A percentile compares a stretch with the other conserved stretches of the same genome.
These are phyloP conservation scores for Pythium aquatile DNA, from an alignment of 352 stramenopile species.

Conservation along the genomic window DNA sequence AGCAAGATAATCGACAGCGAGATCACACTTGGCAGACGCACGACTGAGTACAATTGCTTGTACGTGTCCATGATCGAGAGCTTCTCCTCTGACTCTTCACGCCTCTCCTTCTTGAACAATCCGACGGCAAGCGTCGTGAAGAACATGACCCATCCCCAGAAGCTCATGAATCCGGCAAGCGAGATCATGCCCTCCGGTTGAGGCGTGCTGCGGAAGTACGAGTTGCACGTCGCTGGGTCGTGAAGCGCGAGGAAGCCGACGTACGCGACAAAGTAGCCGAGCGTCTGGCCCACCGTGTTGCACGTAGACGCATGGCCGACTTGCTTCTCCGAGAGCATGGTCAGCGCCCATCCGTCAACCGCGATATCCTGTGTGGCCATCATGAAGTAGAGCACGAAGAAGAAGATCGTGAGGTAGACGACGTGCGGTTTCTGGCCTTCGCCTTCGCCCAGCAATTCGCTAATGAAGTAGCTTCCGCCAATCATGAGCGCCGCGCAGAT, in stretches of 20 bases:
- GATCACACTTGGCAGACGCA: conserved; percentile 85
- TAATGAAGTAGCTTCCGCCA: conserved; percentile 79
- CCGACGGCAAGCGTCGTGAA: conserved; percentile 90
- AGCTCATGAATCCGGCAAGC: conserved; percentile 90
- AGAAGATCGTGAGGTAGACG: conserved; percentile 93
- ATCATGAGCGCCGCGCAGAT: conserved; percentile 96
- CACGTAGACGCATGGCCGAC: conserved; percentile 95
- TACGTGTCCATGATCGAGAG: conserved; percentile 89
- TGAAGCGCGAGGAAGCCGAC: conserved; percentile 98
- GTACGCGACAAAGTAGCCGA: conserved; percentile 98
- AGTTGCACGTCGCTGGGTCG: conserved; percentile 90
- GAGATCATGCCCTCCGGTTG: conserved; percentile 79
- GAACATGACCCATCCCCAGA: conserved; percentile 94
- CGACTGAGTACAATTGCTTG: conserved; percentile 83
- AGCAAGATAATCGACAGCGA: conserved; percentile 88
- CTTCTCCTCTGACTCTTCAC: conserved; percentile 55
- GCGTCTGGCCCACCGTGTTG: conserved; percentile 96
- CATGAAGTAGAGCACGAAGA: conserved; percentile 98
- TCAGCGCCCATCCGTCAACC: conserved; percentile 99
- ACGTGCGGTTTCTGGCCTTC: conserved; percentile 86
- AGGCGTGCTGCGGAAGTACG: conserved; percentile 74
- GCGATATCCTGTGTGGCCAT: conserved; percentile 99
- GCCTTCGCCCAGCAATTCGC: conserved; percentile 81
- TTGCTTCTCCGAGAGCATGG: conserved; percentile 97
- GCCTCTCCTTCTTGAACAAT: conserved; percentile 91